Evolutionary conservation across 192 early-diverging fungal species (phyloP), one percentile per base, ranked within the genome.

Genomic region (Coemansia aciculifera): DNA sequence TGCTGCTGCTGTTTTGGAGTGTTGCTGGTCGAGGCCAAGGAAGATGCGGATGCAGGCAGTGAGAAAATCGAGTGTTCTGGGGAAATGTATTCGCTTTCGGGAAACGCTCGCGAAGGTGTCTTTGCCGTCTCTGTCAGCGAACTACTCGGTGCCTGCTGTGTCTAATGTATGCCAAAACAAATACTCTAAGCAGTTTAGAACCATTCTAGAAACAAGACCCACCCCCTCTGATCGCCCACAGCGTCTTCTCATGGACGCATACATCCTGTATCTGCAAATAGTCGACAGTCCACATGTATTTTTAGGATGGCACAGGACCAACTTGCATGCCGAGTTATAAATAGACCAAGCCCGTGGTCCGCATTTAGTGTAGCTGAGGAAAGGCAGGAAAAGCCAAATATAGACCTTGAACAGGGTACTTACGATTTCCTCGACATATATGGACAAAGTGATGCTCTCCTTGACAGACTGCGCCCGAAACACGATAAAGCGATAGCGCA

Each of bases 401-500:
- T 46, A 65, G 48, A 65, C 7, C 21, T 15, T n/a, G 24, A 11
- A 38, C 44, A 59, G 56, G 66, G 37, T 27, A 68, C 68, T 63
- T 63, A 70, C 68, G 60, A 73, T 61, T 42, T 81, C 74, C 29
- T 82, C 79, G 34, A 77, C 54, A 31, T 82, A 82, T 51, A 82
- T 68, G 8, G 79, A 82, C 44, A 77, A 71, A 15, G 43, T 42
- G 44, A 82, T 74, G 19, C 74, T 68, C 38, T 68, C 79, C 29
- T 56, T 62, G 48, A 52, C 73, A 21, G 79, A 72, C 71, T 82
- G 79, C 9, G 79, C 79, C 75, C 79, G 64, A 46, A 82, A 82
- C 42, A 82, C 79, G 39, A 82, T 77, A 66, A 74, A 82, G 59
- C 79, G 79, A 64, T 74, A 82, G 38, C 79, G 74, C 79, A 82